Base-by-base conservation (phyloP, 305 asterid species). In the Striga hermonthica region DNA sequence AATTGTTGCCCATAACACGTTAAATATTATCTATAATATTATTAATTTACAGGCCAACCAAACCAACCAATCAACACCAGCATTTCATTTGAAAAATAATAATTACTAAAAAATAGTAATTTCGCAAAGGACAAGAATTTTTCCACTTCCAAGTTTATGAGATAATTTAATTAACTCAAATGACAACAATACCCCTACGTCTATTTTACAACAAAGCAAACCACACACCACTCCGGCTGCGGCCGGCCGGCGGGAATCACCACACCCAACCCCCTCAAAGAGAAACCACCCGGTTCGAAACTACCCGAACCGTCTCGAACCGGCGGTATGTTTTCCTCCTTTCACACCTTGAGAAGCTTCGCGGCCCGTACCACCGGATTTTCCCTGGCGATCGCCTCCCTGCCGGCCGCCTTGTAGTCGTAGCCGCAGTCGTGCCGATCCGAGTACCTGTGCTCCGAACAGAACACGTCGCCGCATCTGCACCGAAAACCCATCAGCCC, bases 401-500 rank as follows among this genome's bases (percentile, higher is more conserved):
- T 76, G 3, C 88, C 91, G 7, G 78, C 82, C 37, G 82, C 74
- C 74, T 80, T 84, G 71, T 82, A 82, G 60, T 83, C 89, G 69
- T 74, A 78, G 74, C 67, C 70, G 70, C 88, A 83, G 10, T 75
- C 83, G 60, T 83, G 86, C 61, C 82, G 82, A 66, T 82, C 88
- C 3, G 91, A 80, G 74, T 84, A 84, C 16, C 91, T 64, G 67
- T 82, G 91, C 69, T 69, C 68, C 35, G 81, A 77, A 54, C 88
- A 85, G 77, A 82, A 85, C 58, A 75, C 64, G 2, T 73, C 77
- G 0, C 89, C 89, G 45, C 89, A 85, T n/a, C 82, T 61, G 71
- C 92, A 85, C 52, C 81, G 70, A 72, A 86, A 83, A 4, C 86
- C 88, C 66, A 76, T 53, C 62, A 83, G 56, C 41, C 90, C 90